Conservation (phyloP, 352 stramenopile genomes). For the Globisporangium splendens region DNA sequence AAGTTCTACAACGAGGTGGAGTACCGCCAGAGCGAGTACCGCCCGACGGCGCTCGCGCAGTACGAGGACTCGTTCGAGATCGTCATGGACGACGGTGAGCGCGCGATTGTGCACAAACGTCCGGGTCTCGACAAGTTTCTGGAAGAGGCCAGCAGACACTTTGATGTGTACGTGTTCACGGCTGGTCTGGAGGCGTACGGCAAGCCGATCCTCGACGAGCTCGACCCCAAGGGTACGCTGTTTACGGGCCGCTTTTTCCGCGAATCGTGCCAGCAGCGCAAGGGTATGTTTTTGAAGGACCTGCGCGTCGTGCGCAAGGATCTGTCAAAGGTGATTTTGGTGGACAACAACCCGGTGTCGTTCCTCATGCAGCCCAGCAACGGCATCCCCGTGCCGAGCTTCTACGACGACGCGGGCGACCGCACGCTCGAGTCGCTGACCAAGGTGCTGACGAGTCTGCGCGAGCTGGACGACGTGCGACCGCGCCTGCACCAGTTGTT, state of each 20-base stretch:
- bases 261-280: constrained; percentile 88
- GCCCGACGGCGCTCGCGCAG: constrained; percentile 51
- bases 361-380: constrained; percentile 97
- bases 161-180: constrained; percentile 94
- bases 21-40: constrained; percentile 69
- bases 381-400: constrained; percentile 96
- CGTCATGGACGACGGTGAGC: constrained; percentile 90
- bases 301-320: constrained; percentile 72
- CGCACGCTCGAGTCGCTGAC: constrained; percentile 90
- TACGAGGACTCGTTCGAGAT: constrained; percentile 91
- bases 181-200: constrained; percentile 96
- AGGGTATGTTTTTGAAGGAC: constrained; percentile 92
- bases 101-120: constrained; percentile 93
- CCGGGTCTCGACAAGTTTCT: constrained; percentile 94
- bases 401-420: constrained; percentile 95
- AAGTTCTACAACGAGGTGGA: constrained; percentile 86
- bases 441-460: constrained; percentile 93
- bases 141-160: constrained; percentile 82
- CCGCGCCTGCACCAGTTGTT: constrained; percentile 95
- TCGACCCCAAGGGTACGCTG: constrained; percentile 90
- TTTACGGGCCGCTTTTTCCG: constrained; percentile 92
- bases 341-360: constrained; percentile 98
- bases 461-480: constrained; percentile 92
- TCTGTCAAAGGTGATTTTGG: constrained; percentile 91
- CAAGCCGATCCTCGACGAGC: constrained; percentile 90